Base-by-base conservation (phyloP, 495 filamentous ascomycete species). In the Daldinia concentrica region DNA sequence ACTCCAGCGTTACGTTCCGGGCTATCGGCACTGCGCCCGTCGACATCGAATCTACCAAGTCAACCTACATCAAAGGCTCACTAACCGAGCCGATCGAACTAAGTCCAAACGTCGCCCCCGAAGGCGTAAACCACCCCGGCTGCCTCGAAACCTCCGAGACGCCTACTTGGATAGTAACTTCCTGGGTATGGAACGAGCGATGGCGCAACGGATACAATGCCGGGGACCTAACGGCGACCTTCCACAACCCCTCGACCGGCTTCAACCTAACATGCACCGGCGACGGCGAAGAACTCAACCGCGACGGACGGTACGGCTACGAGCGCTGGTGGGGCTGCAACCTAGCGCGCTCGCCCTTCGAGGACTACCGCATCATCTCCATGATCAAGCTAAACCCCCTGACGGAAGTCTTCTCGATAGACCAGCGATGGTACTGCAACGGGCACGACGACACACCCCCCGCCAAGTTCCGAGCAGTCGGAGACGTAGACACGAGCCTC, bases 31-130 rank as follows among this genome's bases (percentile, higher is more conserved):
- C 30, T 14, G 50, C 27, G 1, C 3, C 56, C 8, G 39, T 73
- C 32, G 58, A 69, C 6, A 1, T n/a, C 7, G 41, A 55, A 11
- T 64, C 55, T 22, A 9, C 34, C 6, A 61, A 62, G 29, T 60
- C 61, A n/a, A 62, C 41, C 2, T 52, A 41, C 32, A 63, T 73
- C 32, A 62, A 62, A 41, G 71, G 71, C 36, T 69, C 62, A 8
- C 51, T 73, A 8, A 61, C 51, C 1, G 71, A 73, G 62, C 71
- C 71, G 1, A 66, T 73, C 26, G 65, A 64, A 17, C 29, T 73
- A n/a, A 73, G 61, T n/a, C 71, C 71, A 2, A 66, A 69, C n/a
- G 71, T 73, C 4, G 65, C 71, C 17, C 71, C 71, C 5, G 66
- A 73, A 30, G 71, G 71, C 6, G 71, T 73, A 4, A 73, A 73